Conservation (phyloP, 2,329 filamentous ascomycete species). For the Thelonectria blattea region DNA sequence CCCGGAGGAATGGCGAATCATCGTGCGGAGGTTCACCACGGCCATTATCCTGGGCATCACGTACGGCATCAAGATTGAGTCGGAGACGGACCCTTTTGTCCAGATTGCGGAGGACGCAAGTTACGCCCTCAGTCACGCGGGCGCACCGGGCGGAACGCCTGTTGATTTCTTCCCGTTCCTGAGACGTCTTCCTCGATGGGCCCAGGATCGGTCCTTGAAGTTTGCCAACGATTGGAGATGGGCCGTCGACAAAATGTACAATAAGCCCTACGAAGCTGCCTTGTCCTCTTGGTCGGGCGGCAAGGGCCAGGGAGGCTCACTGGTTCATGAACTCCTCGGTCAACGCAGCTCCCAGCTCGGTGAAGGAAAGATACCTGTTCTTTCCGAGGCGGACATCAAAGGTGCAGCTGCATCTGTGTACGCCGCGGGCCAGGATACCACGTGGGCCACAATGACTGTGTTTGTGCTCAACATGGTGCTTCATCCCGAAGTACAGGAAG, state of each 20-base stretch:
- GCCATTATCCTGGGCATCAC: slow-evolving; percentile 51
- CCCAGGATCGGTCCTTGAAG: slow-evolving; percentile 40
- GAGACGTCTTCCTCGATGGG: slow-evolving; percentile 49
- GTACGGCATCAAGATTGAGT: slow-evolving; percentile 49
- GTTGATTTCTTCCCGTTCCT: slow-evolving; percentile 57
- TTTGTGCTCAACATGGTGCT: slow-evolving; percentile 54
- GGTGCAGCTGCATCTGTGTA: slow-evolving; percentile 56
- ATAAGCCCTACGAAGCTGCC: slow-evolving; percentile 50
- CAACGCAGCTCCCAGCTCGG: slow-evolving; percentile 33
- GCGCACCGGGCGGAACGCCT: slow-evolving; percentile 43
- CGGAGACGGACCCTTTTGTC: slow-evolving; percentile 48
- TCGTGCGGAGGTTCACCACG: slow-evolving; percentile 47
- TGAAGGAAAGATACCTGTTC: slow-evolving; percentile 39
- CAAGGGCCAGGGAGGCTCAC: slow-evolving; percentile 41
- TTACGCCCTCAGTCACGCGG: slow-evolving; percentile 39
- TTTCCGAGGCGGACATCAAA: slow-evolving; percentile 53
- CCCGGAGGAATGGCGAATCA: slow-evolving; percentile 45
- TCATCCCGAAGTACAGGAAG: slow-evolving; percentile 52
- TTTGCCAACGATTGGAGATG: slow-evolving; percentile 40
- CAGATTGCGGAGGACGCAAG: slow-evolving; percentile 44
- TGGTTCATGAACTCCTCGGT: slow-evolving; percentile 38
- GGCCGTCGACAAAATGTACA: slow-evolving; percentile 49
- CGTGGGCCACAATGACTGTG: slow-evolving; percentile 49
- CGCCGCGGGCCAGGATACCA: slow-evolving; percentile 55
- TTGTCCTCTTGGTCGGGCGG: slow-evolving; percentile 30